Conservation (phyloP, 2,329 filamentous ascomycete genomes). For the Mariannaea elegans region DNA sequence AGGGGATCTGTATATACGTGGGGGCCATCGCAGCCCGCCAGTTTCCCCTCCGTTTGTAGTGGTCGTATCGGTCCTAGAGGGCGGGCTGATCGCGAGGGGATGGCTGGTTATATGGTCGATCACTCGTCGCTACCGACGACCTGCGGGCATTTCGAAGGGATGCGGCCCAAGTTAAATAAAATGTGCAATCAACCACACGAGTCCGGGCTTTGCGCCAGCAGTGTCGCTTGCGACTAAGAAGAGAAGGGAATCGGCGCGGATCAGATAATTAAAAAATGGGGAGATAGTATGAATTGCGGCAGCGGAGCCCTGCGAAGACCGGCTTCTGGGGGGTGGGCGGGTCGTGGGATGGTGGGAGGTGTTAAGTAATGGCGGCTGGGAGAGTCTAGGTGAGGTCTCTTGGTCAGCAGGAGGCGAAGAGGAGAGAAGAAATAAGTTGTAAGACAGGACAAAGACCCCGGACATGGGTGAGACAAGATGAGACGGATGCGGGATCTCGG, state of each 20-base stretch:
- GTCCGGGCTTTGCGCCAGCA: conserved; percentile 1
- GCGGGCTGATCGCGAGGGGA: background rate
- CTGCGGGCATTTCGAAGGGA: conserved; percentile 30
- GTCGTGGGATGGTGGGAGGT: conserved; percentile 10
- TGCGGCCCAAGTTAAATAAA: conserved; percentile 1
- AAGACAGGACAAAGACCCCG: background rate
- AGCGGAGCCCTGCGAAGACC: conserved; percentile 20
- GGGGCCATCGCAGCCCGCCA: conserved; percentile 57
- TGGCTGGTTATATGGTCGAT: conserved; percentile 29
- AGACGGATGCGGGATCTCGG: conserved; percentile 24
- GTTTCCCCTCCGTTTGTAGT: background rate
- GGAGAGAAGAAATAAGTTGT: background rate
- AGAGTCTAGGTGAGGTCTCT: background rate
- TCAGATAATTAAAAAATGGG: conserved; percentile 17
- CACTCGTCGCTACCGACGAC: conserved; percentile 27
- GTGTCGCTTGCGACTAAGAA: conserved; percentile 11
- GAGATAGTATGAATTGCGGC: background rate
- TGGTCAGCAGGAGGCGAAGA: conserved; percentile 12
- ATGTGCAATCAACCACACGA: background rate
- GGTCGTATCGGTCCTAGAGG: background rate
- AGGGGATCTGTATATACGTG: conserved; percentile 57
- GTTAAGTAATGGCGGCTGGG: conserved; percentile 20
- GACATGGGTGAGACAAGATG: conserved; percentile 17
- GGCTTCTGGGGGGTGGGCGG: conserved; percentile 22
- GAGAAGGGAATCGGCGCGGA: conserved; percentile 23